These are phyloP conservation scores for Malbranchea cinnamomea DNA, from an alignment of 2,329 filamentous ascomycete genomes.

Conservation along the genomic window DNA sequence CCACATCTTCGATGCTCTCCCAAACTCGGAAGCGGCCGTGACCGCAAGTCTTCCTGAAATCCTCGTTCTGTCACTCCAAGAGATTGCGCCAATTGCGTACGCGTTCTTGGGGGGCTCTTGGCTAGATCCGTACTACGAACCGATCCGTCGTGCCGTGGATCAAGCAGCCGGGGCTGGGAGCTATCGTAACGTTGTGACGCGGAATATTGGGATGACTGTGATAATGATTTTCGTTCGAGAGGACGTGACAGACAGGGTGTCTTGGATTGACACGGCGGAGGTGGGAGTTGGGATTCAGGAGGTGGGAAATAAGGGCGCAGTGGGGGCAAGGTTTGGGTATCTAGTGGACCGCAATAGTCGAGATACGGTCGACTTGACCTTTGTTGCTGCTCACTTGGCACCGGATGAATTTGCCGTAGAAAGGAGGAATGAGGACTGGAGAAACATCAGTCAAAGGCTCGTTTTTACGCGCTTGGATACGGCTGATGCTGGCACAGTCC, in stretches of 20 bases:
- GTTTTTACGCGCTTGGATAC: conserved; percentile 44
- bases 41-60: conserved; percentile 46
- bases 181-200: conserved; percentile 56
- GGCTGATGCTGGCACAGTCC: conserved; percentile 30
- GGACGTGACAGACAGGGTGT: conserved; percentile 41
- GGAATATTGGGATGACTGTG: conserved; percentile 78
- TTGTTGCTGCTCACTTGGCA: conserved; percentile 76
- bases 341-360: conserved; percentile 21
- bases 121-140: conserved; percentile 58
- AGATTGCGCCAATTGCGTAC: conserved; percentile 71
- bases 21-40: conserved; percentile 33
- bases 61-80: conserved; percentile 60
- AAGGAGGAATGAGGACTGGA: conserved; percentile 77
- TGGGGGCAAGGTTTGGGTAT: conserved; percentile 60
- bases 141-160: conserved; percentile 56
- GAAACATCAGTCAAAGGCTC: conserved; percentile 61
- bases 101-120: conserved; percentile 76
- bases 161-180: conserved; percentile 39
- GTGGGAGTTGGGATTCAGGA: conserved; percentile 73
- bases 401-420: conserved; percentile 69
- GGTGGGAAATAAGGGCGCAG: conserved; percentile 92
- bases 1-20: conserved; percentile 50
- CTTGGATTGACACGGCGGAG: conserved; percentile 57
- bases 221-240: conserved; percentile 71
- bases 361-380: conserved; percentile 54